These are phyloP conservation scores for Pulveroboletus sp. DNA, from an alignment of 768 basidiomycete genomes.

Conservation along the genomic window DNA sequence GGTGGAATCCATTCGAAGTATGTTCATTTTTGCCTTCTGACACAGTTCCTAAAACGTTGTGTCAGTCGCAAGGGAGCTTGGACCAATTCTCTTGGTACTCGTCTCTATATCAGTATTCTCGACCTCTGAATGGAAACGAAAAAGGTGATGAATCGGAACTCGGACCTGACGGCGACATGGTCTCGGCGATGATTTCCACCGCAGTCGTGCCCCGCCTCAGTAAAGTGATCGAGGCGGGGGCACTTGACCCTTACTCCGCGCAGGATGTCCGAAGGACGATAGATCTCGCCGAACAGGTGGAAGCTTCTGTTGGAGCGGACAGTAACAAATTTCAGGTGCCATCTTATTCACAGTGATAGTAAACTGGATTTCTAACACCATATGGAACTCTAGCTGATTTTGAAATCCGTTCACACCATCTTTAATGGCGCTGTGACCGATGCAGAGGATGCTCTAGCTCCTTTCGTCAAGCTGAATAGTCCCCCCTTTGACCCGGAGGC, in stretches of 20 bases:
- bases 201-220: conserved; percentile 72
- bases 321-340: conserved; percentile 62
- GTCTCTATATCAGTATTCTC: conserved; percentile 72
- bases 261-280: conserved; percentile 56
- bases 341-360: not conserved
- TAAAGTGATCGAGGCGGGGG: conserved; percentile 74
- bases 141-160: conserved; percentile 53
- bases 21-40: conserved; percentile 16
- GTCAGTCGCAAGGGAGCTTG: conserved; percentile 50
- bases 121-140: conserved; percentile 39
- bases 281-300: conserved; percentile 78
- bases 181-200: conserved; percentile 84
- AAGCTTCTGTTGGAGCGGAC: conserved; percentile 64
- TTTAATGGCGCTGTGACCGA: conserved; percentile 58
- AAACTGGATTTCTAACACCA: conserved; percentile 8
- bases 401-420: conserved; percentile 47
- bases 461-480: conserved; percentile 42
- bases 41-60: conserved; percentile 3
- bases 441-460: conserved; percentile 45
- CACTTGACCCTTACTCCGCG: conserved; percentile 76
- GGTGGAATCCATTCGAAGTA: conserved; percentile 86
- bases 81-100: conserved; percentile 85
- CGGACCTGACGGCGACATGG: conserved; percentile 82
- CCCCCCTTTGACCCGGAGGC: conserved; percentile 72
- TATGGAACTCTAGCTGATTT: conserved; percentile 42